A percentile compares a stretch with the other conserved stretches of the same genome.
These are phyloP conservation scores for Syncephalastrum sp. DNA, from an alignment of 371 early-diverging fungal species.

Conservation along the genomic window DNA sequence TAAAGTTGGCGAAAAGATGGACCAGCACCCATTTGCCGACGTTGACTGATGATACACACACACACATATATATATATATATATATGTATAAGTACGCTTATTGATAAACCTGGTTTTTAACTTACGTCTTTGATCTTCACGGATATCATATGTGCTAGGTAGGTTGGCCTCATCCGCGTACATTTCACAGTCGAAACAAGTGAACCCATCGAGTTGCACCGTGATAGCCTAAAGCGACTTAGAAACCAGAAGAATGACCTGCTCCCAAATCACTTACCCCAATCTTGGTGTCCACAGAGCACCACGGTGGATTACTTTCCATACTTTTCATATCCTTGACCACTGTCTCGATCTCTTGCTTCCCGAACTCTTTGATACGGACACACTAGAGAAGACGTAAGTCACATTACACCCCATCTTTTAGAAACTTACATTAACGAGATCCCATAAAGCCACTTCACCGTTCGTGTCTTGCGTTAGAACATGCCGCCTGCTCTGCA, in stretches of 20 bases:
- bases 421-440: constrained; percentile 56
- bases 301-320: constrained; percentile 90
- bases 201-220: constrained; percentile 80
- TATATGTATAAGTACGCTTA: neutral
- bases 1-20: constrained; percentile 63
- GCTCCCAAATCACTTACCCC: constrained; percentile 53
- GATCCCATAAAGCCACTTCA: constrained; percentile 87
- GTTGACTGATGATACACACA: constrained; percentile 54
- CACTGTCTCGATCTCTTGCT: constrained; percentile 59
- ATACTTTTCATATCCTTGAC: constrained; percentile 64
- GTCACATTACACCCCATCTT: neutral
- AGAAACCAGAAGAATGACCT: neutral
- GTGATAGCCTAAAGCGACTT: constrained; percentile 58
- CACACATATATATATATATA: no score
- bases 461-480: constrained; percentile 85
- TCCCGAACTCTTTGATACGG: constrained; percentile 57
- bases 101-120: neutral
- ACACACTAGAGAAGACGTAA: constrained; percentile 39
- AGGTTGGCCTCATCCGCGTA: constrained; percentile 75
- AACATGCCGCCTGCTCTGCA: constrained; percentile 85
- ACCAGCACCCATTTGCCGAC: constrained; percentile 85
- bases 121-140: constrained; percentile 75
- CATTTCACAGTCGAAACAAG: constrained; percentile 82
- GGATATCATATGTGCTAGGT: constrained; percentile 43
- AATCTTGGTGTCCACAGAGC: constrained; percentile 85